These are phyloP conservation scores for Colletotrichum karsti DNA, from an alignment of 2,329 filamentous ascomycete species.

Conservation along the genomic window DNA sequence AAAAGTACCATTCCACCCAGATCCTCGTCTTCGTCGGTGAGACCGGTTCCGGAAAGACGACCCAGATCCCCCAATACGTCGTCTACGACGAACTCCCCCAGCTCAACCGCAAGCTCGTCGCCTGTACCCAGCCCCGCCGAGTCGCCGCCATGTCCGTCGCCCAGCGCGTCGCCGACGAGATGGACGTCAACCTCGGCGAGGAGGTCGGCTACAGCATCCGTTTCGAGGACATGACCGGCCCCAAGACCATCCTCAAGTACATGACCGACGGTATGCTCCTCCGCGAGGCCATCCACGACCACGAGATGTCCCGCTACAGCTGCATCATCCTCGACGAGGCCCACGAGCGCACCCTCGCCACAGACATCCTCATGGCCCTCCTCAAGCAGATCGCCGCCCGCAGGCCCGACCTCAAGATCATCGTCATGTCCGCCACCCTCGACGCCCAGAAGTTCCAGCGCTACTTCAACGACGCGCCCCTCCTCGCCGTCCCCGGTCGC, in stretches of 20 bases:
- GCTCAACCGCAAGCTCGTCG: conserved; percentile 85
- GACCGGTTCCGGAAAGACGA: conserved; percentile 99
- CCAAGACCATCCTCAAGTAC: conserved; percentile 94
- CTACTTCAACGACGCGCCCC: conserved; percentile 94
- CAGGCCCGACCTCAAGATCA: conserved; percentile 92
- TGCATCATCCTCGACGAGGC: conserved; percentile 99
- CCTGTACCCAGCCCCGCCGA: conserved; percentile 96
- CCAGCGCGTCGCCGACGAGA: conserved; percentile 95
- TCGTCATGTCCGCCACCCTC: conserved; percentile 98
- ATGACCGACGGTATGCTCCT: conserved; percentile 99
- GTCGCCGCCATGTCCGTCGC: conserved; percentile 99
- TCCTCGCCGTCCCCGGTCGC: conserved; percentile 92
- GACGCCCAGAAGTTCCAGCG: conserved; percentile 98
- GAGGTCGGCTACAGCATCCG: conserved; percentile 99
- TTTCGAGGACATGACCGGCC: conserved; percentile 93
- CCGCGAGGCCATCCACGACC: conserved; percentile 95
- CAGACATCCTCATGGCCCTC: conserved; percentile 96
- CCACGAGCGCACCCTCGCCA: conserved; percentile 96
- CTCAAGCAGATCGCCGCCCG: conserved; percentile 88
- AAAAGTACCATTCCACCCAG: conserved; percentile 92
- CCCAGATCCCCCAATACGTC: conserved; percentile 98
- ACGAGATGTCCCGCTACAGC: conserved; percentile 90
- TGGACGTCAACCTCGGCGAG: conserved; percentile 91
- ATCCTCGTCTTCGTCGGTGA: conserved; percentile 99
- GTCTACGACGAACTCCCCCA: conserved; percentile 96